Evolutionary conservation across 139 green algal genomes (phyloP).

Genomic region (Haematococcus sp.): DNA sequence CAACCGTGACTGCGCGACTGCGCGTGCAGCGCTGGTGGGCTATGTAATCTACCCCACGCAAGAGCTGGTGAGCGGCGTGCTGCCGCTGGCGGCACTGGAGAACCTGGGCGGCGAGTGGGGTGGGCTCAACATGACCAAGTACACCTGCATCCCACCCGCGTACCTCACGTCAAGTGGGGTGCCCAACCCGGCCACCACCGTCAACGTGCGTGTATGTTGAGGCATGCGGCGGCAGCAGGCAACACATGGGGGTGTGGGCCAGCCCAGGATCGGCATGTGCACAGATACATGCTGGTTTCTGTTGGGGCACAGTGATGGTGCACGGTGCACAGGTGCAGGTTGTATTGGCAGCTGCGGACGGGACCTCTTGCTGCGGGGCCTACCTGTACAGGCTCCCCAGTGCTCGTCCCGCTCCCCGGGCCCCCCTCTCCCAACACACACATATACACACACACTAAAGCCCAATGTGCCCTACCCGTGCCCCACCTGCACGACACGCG

Average conservation of each 20-base stretch:
- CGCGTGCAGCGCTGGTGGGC: conserved; percentile 64
- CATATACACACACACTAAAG: background rate
- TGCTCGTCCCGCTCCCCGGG: too few relatives aligned
- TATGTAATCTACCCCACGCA: conserved; percentile 86
- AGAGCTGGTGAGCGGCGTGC: conserved; percentile 69
- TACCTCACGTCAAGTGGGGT: background rate
- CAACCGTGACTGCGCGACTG: too few relatives aligned
- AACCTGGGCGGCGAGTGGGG: background rate
- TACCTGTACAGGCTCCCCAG: too few relatives aligned
- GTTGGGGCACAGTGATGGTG: too few relatives aligned
- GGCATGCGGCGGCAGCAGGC: background rate
- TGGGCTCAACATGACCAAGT: conserved; percentile 7
- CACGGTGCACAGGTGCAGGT: too few relatives aligned
- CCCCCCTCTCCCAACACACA: too few relatives aligned
- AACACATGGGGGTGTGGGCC: too few relatives aligned
- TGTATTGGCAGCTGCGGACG: too few relatives aligned
- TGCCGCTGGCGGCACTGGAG: conserved; percentile 36
- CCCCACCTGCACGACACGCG: too few relatives aligned
- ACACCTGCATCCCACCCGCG: conserved; percentile 7
- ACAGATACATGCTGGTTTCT: too few relatives aligned
- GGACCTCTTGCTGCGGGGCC: too few relatives aligned
- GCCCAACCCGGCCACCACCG: conserved; percentile 3
- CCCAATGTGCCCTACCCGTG: background rate
- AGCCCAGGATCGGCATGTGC: too few relatives aligned
- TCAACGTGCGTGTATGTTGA: conserved; percentile 5